Percentiles rank a stretch among this genome's conserved stretches.
Conservation (phyloP, 768 basidiomycete genomes). For the Hortiboletus flavorubellus region DNA sequence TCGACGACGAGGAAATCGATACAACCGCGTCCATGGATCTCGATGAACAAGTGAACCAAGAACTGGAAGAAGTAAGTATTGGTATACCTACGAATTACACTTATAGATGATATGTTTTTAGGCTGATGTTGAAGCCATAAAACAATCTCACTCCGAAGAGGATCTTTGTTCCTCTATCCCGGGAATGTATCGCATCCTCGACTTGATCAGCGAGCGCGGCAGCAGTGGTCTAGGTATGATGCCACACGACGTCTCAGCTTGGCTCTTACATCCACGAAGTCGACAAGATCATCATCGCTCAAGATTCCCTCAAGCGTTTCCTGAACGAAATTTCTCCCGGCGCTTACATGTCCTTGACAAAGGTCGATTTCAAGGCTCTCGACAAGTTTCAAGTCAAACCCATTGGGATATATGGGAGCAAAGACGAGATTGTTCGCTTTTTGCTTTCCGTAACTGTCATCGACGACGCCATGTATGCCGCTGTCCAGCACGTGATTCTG, state of each 20-base stretch:
- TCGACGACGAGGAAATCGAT: slow-evolving; percentile 15
- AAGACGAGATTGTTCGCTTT: slow-evolving; percentile 46
- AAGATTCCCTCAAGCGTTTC: slow-evolving; percentile 46
- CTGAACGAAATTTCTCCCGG: slow-evolving; percentile 48
- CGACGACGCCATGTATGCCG: slow-evolving; percentile 38
- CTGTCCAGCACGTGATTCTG: background rate
- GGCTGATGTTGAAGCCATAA: slow-evolving; percentile 17
- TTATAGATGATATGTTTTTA: background rate
- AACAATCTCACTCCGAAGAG: slow-evolving; percentile 6
- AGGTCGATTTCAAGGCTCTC: slow-evolving; percentile 53
- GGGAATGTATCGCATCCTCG: slow-evolving; percentile 51
- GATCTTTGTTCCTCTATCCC: slow-evolving; percentile 33
- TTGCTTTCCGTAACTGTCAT: slow-evolving; percentile 39
- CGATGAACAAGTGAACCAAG: slow-evolving; percentile 7
- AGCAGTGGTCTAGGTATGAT: slow-evolving; percentile 49
- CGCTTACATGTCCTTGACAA: slow-evolving; percentile 52
- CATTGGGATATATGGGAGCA: slow-evolving; percentile 56
- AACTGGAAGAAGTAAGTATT: slow-evolving; percentile 16
- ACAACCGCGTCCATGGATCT: slow-evolving; percentile 12
- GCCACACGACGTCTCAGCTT: background rate
- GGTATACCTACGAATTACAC: background rate
- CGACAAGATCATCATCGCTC: slow-evolving; percentile 61
- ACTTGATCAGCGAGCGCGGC: slow-evolving; percentile 49
- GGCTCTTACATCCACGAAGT: slow-evolving; percentile 33
- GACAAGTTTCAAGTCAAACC: slow-evolving; percentile 46